Evolutionary conservation across 2,329 filamentous ascomycete species (phyloP), one percentile per base, ranked within the genome.

Genomic region (Rhinocladiella similis): DNA sequence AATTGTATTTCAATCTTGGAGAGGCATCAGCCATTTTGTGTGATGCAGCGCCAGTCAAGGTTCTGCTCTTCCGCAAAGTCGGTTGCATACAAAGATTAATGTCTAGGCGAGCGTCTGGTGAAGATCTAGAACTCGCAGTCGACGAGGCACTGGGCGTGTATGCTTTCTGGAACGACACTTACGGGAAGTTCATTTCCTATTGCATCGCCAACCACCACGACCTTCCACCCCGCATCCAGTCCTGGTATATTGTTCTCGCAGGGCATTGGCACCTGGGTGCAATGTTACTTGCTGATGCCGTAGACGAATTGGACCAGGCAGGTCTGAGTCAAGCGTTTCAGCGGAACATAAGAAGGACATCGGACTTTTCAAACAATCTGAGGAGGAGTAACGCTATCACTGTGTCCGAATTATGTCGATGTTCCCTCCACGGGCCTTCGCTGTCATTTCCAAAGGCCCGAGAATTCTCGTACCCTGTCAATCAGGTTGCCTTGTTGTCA

Each of bases 181-280:
- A 83, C 59, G 76, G 75, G 1, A 72, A 72, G 1, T 81, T 85
- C 61, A 80, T 83, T 63, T 66, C 72, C 14, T 80, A 83, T 56
- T 77, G 82, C 38, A 70, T 82, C 12, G 68, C 73, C 2, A 69
- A 80, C 56, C 81, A 83, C 56, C 72, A 79, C 29, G 63, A 68
- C 1, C 73, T 85, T 1, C 80, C 81, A 1, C 65, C 77, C 10
- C 79, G 79, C 13, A 76, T 85, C 3, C 81, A 83, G 63, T 82
- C 81, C 41, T 85, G 83, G 83, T 84, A 83, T 57, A 75, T 83
- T 13, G 79, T 82, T 50, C 75, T 85, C 20, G 72, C 77, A 0
- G 80, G 78, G 0, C 83, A 85, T 60, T 85, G 82, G 78, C 80
- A 84, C 60, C 76, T 84, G 2, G 83, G 77, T 2, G 75, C 76